Percentiles rank a stretch among this genome's conserved stretches.
Conservation (phyloP, 2,329 filamentous ascomycete species). For the Fusarium devonianum region DNA sequence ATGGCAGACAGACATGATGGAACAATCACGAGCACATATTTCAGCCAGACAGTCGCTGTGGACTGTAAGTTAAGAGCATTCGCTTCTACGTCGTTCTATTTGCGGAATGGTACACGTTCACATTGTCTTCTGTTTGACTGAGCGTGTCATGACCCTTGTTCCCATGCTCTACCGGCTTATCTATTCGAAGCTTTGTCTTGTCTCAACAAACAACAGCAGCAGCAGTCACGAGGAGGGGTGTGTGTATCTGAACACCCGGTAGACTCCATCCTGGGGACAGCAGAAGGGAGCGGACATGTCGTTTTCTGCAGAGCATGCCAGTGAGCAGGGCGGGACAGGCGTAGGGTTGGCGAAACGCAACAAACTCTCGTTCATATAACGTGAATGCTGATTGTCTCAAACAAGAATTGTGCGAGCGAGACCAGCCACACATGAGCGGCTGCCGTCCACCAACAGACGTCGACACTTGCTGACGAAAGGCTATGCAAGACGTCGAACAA, state of each 20-base stretch:
- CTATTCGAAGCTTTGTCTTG: too few relatives aligned
- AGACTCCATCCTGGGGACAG: too few relatives aligned
- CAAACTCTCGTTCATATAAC: slow-evolving; percentile 5
- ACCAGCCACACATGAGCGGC: background rate
- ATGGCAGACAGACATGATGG: background rate
- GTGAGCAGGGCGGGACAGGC: background rate
- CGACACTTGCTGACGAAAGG: slow-evolving; percentile 23
- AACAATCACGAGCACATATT: background rate
- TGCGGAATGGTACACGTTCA: too few relatives aligned
- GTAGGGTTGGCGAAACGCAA: background rate
- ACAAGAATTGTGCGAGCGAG: background rate
- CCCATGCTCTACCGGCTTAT: too few relatives aligned
- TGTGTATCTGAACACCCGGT: too few relatives aligned
- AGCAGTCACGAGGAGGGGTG: slow-evolving; percentile 10
- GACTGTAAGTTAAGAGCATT: too few relatives aligned
- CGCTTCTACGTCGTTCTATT: too few relatives aligned
- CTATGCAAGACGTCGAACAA: slow-evolving; percentile 11
- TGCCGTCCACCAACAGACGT: slow-evolving; percentile 11
- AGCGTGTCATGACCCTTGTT: background rate
- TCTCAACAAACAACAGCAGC: too few relatives aligned
- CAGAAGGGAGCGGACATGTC: slow-evolving; percentile 5
- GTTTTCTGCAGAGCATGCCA: slow-evolving; percentile 6
- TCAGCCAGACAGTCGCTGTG: too few relatives aligned
- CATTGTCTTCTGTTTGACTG: background rate
- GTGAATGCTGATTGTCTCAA: slow-evolving; percentile 6